Evolutionary conservation across 257 asterid species (phyloP).

Genomic region (Primulina huaijiensis): DNA sequence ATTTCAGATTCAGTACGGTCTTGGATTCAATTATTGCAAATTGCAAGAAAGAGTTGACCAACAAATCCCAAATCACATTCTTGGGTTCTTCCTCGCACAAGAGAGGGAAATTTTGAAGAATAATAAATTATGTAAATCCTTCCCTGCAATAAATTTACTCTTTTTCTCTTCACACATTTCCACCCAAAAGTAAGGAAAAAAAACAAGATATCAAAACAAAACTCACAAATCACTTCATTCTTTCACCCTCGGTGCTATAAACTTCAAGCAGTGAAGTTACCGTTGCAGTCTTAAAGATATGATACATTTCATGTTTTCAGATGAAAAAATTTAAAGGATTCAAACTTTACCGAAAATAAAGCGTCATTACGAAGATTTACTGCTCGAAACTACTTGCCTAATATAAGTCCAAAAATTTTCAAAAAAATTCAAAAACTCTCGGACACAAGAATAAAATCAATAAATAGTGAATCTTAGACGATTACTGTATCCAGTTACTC

Average conservation of each 20-base stretch:
- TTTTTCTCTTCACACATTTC: background rate
- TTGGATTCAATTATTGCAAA: constrained; percentile 12
- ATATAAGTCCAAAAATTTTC: constrained; percentile 23
- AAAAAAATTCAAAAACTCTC: constrained; percentile 9
- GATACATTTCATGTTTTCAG: constrained; percentile 11
- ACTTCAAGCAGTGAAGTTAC: constrained; percentile 33
- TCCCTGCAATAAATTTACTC: constrained; percentile 12
- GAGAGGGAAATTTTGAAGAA: background rate
- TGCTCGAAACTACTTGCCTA: constrained; percentile 23
- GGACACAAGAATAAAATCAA: too few relatives aligned
- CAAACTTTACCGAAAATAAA: constrained; percentile 7
- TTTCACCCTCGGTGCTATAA: constrained; percentile 18
- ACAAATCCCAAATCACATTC: constrained; percentile 21
- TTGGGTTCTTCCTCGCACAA: constrained; percentile 12
- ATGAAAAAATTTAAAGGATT: constrained; percentile 14
- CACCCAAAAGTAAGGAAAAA: background rate
- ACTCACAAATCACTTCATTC: constrained; percentile 26
- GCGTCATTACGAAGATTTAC: constrained; percentile 18
- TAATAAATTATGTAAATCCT: constrained; percentile 20
- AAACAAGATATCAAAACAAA: background rate
- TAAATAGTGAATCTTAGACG: background rate
- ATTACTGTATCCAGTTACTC: background rate
- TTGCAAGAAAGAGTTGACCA: constrained; percentile 2
- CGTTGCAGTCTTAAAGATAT: constrained; percentile 27
- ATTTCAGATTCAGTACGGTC: constrained; percentile 16